phyloP scores from a whole-genome alignment of 441 rosid genomes.

The Daphne laureola region DNA sequence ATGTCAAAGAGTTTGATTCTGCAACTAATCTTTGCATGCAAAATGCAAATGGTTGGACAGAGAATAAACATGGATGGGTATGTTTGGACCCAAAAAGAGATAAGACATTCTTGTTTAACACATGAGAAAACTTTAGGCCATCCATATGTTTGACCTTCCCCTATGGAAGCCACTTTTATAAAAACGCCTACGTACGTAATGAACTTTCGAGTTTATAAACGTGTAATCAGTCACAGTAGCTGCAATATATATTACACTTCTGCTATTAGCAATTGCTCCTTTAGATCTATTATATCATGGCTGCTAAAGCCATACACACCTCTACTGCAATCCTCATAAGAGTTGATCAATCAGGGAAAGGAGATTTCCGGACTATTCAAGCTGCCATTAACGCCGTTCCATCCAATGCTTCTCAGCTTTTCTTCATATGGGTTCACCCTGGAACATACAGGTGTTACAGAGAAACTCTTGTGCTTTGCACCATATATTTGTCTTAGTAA shows the following conservation, averaged over 20 bases:
- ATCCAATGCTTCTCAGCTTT: constrained; percentile 26
- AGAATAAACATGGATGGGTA: too few relatives aligned
- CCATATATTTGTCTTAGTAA: neutral
- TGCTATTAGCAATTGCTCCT: constrained; percentile 18
- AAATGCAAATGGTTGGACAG: too few relatives aligned
- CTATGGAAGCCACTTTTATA: neutral
- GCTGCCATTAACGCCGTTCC: constrained; percentile 66
- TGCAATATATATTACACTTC: constrained; percentile 18
- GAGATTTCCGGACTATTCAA: constrained; percentile 57
- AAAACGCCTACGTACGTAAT: neutral
- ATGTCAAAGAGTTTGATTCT: too few relatives aligned
- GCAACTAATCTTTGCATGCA: too few relatives aligned
- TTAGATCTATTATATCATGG: constrained; percentile 18
- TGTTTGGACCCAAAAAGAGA: too few relatives aligned
- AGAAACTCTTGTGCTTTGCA: neutral
- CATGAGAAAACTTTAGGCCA: constrained; percentile 3
- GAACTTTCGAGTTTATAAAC: constrained; percentile 13
- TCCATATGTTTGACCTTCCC: constrained; percentile 16
- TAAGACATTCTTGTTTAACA: too few relatives aligned
- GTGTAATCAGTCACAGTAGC: constrained; percentile 17
- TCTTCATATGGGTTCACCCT: constrained; percentile 55
- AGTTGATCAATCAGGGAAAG: constrained; percentile 63
- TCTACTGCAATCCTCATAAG: constrained; percentile 39
- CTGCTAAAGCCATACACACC: constrained; percentile 19
- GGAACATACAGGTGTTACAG: constrained; percentile 47